Conservation (phyloP, 202 grass and related monocot genomes). For the Schoenoplectus triqueter region DNA sequence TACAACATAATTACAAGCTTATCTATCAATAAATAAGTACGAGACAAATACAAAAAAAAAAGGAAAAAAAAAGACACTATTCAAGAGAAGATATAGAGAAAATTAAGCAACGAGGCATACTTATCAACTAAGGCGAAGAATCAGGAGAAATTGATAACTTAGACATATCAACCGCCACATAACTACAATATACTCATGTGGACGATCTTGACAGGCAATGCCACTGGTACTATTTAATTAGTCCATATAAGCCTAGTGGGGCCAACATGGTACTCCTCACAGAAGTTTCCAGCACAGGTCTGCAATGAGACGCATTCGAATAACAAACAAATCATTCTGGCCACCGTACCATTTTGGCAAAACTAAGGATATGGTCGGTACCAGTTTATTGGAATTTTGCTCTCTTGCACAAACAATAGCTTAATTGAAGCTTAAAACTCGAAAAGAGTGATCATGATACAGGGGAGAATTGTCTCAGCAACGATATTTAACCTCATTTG, state of each 20-base stretch:
- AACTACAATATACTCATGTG: neutral
- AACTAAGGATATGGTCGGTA: constrained; percentile 13
- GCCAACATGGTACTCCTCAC: neutral
- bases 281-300: neutral
- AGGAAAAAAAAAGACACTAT: neutral
- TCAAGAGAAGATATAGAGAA: neutral
- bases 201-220: too few species aligned
- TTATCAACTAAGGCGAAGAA: constrained; percentile 7
- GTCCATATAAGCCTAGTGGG: neutral
- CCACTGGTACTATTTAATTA: neutral
- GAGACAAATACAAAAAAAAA: neutral
- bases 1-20: neutral
- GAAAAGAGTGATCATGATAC: neutral
- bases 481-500: too few species aligned
- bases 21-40: neutral
- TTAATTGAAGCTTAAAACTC: neutral
- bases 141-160: neutral
- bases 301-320: neutral
- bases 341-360: neutral
- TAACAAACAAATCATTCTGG: neutral
- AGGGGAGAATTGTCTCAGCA: too few species aligned
- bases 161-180: constrained; percentile 23
- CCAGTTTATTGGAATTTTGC: neutral
- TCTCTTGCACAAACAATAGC: neutral
- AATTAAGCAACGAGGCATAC: neutral